These are phyloP conservation scores for Platanthera guangdongensis DNA, from an alignment of 106 monocot genomes.

Conservation along the genomic window DNA sequence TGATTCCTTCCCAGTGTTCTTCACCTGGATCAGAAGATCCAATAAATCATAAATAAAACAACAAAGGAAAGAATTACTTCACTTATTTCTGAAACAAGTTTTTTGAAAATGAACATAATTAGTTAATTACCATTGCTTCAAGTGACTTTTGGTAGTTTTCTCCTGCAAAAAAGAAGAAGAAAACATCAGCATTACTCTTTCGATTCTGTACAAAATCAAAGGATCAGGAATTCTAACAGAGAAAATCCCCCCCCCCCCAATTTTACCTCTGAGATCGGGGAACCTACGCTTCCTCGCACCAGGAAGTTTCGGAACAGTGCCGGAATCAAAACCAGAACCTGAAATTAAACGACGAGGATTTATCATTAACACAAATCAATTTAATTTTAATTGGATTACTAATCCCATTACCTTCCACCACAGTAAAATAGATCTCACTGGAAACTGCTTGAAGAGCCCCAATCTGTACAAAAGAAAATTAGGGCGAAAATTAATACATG, in stretches of 20 bases:
- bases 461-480: conserved; percentile 33
- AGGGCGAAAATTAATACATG: neutral
- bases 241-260: neutral
- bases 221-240: neutral
- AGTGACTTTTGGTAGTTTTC: conserved; percentile 63
- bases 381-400: neutral
- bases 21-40: conserved; percentile 39
- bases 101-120: neutral
- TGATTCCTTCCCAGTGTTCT: conserved; percentile 61
- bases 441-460: conserved; percentile 73
- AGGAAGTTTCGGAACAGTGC: conserved; percentile 18
- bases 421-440: conserved; percentile 67
- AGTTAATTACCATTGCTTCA: conserved; percentile 72
- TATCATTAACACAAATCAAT: neutral
- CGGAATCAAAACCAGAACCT: conserved; percentile 26
- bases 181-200: neutral
- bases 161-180: conserved; percentile 34
- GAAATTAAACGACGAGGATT: neutral
- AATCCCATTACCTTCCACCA: conserved; percentile 40
- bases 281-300: conserved; percentile 38
- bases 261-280: conserved; percentile 43
- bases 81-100: neutral
- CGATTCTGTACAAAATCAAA: neutral
- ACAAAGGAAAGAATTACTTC: neutral
- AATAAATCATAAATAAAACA: neutral